Percentiles rank a stretch among this genome's conserved stretches.
These are phyloP conservation scores for Hawksworthiomyces lignivorus DNA, from an alignment of 2,329 filamentous ascomycete species.

Conservation along the genomic window DNA sequence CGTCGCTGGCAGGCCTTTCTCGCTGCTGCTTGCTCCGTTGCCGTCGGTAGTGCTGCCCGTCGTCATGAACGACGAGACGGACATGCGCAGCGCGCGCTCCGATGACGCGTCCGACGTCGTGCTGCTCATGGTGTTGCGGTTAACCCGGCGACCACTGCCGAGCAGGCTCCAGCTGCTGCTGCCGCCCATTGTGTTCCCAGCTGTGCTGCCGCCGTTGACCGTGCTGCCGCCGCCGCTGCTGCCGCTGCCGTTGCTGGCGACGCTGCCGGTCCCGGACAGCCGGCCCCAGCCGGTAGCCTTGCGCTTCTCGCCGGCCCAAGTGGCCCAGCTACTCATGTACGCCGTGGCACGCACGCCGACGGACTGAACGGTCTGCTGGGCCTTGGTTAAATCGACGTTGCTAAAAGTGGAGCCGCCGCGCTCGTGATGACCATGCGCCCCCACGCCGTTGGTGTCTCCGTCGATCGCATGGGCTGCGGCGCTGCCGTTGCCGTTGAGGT, in stretches of 20 bases:
- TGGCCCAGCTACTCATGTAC: conserved; percentile 62
- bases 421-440: background rate
- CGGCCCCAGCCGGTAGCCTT: conserved; percentile 43
- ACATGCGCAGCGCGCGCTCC: conserved; percentile 12
- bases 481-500: background rate
- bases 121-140: conserved; percentile 19
- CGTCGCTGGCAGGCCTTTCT: conserved; percentile 1
- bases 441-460: background rate
- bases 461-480: background rate
- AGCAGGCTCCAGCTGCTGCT: conserved; percentile 10
- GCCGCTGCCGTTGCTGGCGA: conserved; percentile 1
- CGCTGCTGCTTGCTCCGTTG: too few species aligned
- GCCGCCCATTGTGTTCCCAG: too few species aligned
- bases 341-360: conserved; percentile 51
- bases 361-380: conserved; percentile 38
- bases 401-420: background rate
- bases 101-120: conserved; percentile 15
- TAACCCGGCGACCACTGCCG: conserved; percentile 7
- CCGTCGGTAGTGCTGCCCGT: too few species aligned
- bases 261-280: conserved; percentile 7
- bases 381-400: conserved; percentile 30
- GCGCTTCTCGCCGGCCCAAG: conserved; percentile 69
- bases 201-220: background rate
- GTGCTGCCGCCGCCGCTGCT: conserved; percentile 1
- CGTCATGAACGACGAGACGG: conserved; percentile 14